These are phyloP conservation scores for Cydonia oblonga DNA, from an alignment of 331 rosid species.

Conservation along the genomic window DNA sequence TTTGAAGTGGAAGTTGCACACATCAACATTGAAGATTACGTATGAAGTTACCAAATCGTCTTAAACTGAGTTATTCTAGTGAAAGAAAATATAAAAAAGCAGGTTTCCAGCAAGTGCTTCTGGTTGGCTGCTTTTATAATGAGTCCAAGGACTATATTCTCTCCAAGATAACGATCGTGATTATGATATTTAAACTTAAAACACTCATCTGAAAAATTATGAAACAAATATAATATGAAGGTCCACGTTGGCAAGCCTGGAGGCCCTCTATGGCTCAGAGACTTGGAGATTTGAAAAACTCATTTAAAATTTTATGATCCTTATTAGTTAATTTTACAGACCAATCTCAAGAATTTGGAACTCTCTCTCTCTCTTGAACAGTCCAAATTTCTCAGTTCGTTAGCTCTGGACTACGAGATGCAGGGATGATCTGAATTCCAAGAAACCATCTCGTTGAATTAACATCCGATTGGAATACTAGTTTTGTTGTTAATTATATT, in stretches of 20 bases:
- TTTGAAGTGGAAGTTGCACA: background rate
- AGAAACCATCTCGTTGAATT: background rate
- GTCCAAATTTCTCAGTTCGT: too few relatives aligned
- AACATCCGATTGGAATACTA: background rate
- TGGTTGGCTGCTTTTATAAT: slow-evolving; percentile 15
- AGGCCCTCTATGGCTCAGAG: background rate
- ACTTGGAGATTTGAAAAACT: too few relatives aligned
- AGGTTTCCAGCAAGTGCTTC: background rate
- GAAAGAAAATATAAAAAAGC: slow-evolving; percentile 6
- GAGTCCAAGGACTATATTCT: slow-evolving; percentile 21
- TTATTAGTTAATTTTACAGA: too few relatives aligned
- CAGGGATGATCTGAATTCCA: background rate
- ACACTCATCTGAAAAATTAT: background rate
- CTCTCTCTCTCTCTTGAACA: too few relatives aligned
- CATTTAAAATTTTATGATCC: too few relatives aligned
- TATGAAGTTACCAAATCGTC: background rate
- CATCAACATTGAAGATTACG: background rate
- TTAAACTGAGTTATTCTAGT: slow-evolving; percentile 13
- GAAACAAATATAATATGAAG: background rate
- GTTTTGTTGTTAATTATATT: background rate
- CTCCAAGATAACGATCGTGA: background rate
- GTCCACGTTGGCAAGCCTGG: slow-evolving; percentile 6
- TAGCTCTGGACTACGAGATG: too few relatives aligned
- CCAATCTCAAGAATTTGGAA: too few relatives aligned
- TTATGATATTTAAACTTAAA: slow-evolving; percentile 4